phyloP scores from a whole-genome alignment of 768 basidiomycete species.

The Boletus edulis region DNA sequence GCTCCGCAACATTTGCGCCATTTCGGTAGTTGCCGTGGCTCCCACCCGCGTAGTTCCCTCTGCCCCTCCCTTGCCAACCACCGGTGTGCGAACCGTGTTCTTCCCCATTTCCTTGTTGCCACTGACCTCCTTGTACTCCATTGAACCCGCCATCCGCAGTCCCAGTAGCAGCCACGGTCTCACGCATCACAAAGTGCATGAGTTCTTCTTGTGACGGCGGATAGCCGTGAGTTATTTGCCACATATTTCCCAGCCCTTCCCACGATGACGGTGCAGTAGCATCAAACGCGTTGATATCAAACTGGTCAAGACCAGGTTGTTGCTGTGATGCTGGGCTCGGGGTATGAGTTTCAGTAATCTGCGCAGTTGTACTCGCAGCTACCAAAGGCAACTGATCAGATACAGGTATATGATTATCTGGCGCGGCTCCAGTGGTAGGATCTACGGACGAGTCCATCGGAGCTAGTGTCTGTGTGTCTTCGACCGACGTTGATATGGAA shows the following conservation, averaged over 20 bases:
- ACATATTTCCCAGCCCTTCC: constrained; percentile 79
- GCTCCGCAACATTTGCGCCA: constrained; percentile 16
- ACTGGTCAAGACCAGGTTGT: constrained; percentile 56
- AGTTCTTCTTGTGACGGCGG: constrained; percentile 72
- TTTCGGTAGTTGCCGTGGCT: constrained; percentile 49
- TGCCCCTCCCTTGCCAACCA: constrained; percentile 37
- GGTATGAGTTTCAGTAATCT: constrained; percentile 35
- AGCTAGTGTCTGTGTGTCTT: constrained; percentile 25
- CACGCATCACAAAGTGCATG: constrained; percentile 66
- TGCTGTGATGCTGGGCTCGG: constrained; percentile 38
- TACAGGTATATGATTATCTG: constrained; percentile 49
- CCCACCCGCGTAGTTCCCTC: constrained; percentile 35
- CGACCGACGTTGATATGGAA: constrained; percentile 27
- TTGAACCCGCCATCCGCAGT: constrained; percentile 13
- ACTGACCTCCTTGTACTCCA: constrained; percentile 21
- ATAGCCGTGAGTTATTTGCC: constrained; percentile 66
- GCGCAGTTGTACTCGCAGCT: constrained; percentile 59
- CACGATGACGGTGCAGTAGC: constrained; percentile 71
- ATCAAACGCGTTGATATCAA: constrained; percentile 73
- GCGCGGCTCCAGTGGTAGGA: constrained; percentile 41
- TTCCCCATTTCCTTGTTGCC: constrained; percentile 21
- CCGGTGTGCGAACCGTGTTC: constrained; percentile 36
- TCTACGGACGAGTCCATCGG: constrained; percentile 40
- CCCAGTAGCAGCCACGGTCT: constrained; percentile 22
- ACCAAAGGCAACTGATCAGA: constrained; percentile 38